Conservation (phyloP, 1,284 basidiomycete species). For the Fomes fomentarius region DNA sequence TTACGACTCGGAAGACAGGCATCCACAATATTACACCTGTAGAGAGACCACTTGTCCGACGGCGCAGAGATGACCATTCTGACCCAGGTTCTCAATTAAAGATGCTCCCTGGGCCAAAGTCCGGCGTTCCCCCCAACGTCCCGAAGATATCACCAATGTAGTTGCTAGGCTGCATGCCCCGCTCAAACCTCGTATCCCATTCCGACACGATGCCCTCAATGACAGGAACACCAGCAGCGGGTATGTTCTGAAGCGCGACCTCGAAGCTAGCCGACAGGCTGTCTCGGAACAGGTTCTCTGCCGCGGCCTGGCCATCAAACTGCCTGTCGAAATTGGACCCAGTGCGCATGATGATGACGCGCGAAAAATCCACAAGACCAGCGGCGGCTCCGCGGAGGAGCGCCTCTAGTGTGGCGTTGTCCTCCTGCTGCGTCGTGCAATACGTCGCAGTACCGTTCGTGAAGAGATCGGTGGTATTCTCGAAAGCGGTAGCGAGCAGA, state of each 20-base stretch:
- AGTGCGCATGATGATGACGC: slow-evolving; percentile 49
- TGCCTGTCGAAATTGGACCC: slow-evolving; percentile 49
- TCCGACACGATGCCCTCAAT: slow-evolving; percentile 34
- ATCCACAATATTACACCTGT: neutral
- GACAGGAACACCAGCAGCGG: slow-evolving; percentile 34
- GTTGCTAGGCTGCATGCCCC: slow-evolving; percentile 33
- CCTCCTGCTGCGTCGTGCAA: slow-evolving; percentile 51
- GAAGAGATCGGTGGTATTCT: slow-evolving; percentile 43
- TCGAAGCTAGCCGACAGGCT: slow-evolving; percentile 25
- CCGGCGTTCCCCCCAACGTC: slow-evolving; percentile 31
- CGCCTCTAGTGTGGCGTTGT: slow-evolving; percentile 49
- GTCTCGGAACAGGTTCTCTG: slow-evolving; percentile 27
- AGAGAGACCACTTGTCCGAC: neutral
- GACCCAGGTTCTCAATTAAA: neutral
- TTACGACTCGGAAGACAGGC: too few relatives aligned
- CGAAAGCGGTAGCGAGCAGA: slow-evolving; percentile 42
- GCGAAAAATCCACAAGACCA: slow-evolving; percentile 45
- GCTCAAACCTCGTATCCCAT: slow-evolving; percentile 32
- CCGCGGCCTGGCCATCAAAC: slow-evolving; percentile 29
- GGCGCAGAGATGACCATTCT: too few relatives aligned
- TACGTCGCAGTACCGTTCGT: slow-evolving; percentile 44
- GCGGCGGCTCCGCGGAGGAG: slow-evolving; percentile 44
- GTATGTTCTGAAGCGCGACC: slow-evolving; percentile 32
- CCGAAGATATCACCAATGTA: slow-evolving; percentile 39
- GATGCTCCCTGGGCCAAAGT: slow-evolving; percentile 27